Evolutionary conservation across 176 grass and related monocot genomes (phyloP).

Genomic region (Paspalum vaginatum): DNA sequence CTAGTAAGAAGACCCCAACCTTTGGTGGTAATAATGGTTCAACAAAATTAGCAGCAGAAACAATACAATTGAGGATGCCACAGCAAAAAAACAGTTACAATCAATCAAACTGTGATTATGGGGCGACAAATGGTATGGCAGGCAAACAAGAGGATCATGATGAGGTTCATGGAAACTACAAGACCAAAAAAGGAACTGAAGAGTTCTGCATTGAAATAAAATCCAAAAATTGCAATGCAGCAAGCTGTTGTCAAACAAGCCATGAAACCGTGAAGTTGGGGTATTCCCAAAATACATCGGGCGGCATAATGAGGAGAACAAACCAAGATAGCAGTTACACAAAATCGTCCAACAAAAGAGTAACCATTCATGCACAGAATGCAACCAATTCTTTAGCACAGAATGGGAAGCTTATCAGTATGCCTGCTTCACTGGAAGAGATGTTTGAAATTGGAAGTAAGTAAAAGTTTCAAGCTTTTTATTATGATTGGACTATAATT

Average conservation of each 20-base stretch:
- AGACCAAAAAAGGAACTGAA: conserved; percentile 32
- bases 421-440: conserved; percentile 78
- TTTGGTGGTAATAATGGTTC: conserved; percentile 30
- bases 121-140: neutral
- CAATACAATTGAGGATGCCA: neutral
- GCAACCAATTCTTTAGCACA: conserved; percentile 40
- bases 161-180: conserved; percentile 30
- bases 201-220: conserved; percentile 47
- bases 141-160: conserved; percentile 15
- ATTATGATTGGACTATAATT: neutral
- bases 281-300: neutral
- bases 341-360: conserved; percentile 57
- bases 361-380: conserved; percentile 59
- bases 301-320: conserved; percentile 34
- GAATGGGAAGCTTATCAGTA: conserved; percentile 78
- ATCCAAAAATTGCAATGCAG: conserved; percentile 19
- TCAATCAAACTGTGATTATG: conserved; percentile 7
- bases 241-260: conserved; percentile 21
- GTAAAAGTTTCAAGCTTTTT: conserved; percentile 34
- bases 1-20: conserved; percentile 28
- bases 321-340: conserved; percentile 11
- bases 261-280: conserved; percentile 2
- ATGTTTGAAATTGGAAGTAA: conserved; percentile 80
- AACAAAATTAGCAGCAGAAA: conserved; percentile 31
- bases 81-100: conserved; percentile 19